Evolutionary conservation across 441 rosid species (phyloP).

Genomic region (Syzygium malaccense): DNA sequence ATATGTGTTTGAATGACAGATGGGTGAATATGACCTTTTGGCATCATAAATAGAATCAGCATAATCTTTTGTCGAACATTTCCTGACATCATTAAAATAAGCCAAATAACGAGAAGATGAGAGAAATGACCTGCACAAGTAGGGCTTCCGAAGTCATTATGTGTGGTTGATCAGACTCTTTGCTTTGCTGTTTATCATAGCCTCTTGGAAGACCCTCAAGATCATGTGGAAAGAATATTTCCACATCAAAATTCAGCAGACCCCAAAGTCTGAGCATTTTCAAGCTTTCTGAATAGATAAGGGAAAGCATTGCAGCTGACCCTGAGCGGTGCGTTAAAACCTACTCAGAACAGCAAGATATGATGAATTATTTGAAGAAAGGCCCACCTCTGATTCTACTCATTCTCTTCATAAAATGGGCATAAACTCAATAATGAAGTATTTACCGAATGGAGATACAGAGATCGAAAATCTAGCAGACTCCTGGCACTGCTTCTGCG

Average conservation of each 20-base stretch:
- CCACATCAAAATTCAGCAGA: conserved; percentile 54
- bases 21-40: not conserved
- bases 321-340: conserved; percentile 60
- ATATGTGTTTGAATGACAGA: not conserved
- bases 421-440: not conserved
- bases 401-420: not conserved
- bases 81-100: not conserved
- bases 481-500: conserved; percentile 30
- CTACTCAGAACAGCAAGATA: conserved; percentile 24
- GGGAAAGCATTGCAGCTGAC: conserved; percentile 49
- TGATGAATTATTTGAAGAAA: not conserved
- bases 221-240: conserved; percentile 51
- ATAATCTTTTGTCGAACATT: not conserved
- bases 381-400: not conserved
- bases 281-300: conserved; percentile 50
- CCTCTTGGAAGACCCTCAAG: conserved; percentile 45
- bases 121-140: conserved; percentile 33
- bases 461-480: conserved; percentile 33
- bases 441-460: conserved; percentile 58
- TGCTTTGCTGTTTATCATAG: conserved; percentile 52
- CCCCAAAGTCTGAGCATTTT: conserved; percentile 56
- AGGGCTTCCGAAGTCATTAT: conserved; percentile 42
- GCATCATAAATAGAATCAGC: not conserved
- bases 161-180: conserved; percentile 49
- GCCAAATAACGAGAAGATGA: not conserved